Evolutionary conservation across 2,329 filamentous ascomycete genomes (phyloP), one percentile per base, ranked within the genome.

Genomic region (Cladophialophora chaetospira): DNA sequence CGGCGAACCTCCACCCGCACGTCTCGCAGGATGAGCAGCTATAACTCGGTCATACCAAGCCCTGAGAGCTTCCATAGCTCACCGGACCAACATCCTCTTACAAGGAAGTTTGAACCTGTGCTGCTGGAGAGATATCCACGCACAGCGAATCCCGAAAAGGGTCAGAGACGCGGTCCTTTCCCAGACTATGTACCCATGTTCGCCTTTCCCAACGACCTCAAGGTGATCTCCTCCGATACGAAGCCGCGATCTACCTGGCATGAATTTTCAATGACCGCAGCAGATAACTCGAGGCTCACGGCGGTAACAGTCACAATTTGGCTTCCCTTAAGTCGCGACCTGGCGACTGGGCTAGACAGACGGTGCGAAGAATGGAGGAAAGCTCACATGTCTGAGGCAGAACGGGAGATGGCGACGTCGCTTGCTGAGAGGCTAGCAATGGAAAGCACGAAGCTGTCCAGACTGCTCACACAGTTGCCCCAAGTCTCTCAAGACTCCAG

Each of bases 181-280:
- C 94, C 94, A 0, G 94, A 99, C 70, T 99, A 97, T 68, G 91
- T 99, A 15, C 94, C 94, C 55, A 97, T 99, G 94, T 99, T 99
- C 73, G 92, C 94, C 52, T 99, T 97, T 68, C 94, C 94, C 43
- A 97, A 97, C 73, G 94, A 99, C 72, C 94, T 99, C 66, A 91
- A 91, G 62, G 94, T 99, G 50, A 90, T 97, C 8, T 97, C 94
- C 1, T 92, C 92, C 1, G 94, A 99, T 68, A 91, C 96, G 70
- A 83, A 92, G 60, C 94, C 94, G 1, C 83, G 91, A 60, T 93
- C 94, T n/a, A 97, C 92, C 21, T 99, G 94, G 94, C 94, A 99
- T 74, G 94, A 94, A 46, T 99, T 99, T 70, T 92, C 91, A 61
- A 97, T 99, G 94, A 99, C 94, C 2, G 88, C 88, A 19, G 89